Conservation (phyloP, 2,329 filamentous ascomycete species). For the Cordyceps cicadae region DNA sequence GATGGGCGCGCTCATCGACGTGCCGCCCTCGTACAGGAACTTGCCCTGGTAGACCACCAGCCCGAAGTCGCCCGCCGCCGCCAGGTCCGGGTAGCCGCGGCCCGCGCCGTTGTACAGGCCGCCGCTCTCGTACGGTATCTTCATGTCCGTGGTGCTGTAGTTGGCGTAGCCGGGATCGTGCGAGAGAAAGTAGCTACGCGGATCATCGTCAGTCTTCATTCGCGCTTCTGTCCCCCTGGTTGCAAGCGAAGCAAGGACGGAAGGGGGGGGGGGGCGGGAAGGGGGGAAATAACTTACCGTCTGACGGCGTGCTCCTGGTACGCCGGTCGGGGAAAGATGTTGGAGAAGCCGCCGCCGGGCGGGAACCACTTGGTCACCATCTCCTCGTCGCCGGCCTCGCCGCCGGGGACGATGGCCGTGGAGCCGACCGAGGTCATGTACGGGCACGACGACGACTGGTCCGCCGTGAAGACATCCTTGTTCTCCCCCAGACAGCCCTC, state of each 20-base stretch:
- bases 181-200: slow-evolving; percentile 25
- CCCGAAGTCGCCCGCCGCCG: slow-evolving; percentile 37
- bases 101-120: slow-evolving; percentile 31
- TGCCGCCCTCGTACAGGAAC: slow-evolving; percentile 5
- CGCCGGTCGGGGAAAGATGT: slow-evolving; percentile 36
- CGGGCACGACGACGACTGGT: slow-evolving; percentile 32
- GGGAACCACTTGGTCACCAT: slow-evolving; percentile 38
- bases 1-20: slow-evolving; percentile 14
- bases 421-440: slow-evolving; percentile 41
- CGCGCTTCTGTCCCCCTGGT: too few species aligned
- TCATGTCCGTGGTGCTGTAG: slow-evolving; percentile 22
- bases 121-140: slow-evolving; percentile 27
- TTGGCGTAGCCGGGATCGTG: slow-evolving; percentile 29
- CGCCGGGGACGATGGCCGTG: slow-evolving; percentile 35
- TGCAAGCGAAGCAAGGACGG: too few species aligned
- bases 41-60: slow-evolving; percentile 28
- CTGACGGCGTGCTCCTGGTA: slow-evolving; percentile 37
- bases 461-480: slow-evolving; percentile 25
- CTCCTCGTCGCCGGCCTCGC: slow-evolving; percentile 36
- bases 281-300: slow-evolving; percentile 21
- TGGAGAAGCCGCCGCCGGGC: slow-evolving; percentile 16
- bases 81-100: slow-evolving; percentile 31
- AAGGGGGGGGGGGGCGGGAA: background rate
- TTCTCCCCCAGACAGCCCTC: slow-evolving; percentile 13
- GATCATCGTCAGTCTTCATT: background rate